These are phyloP conservation scores for Scutellaria barbata DNA, from an alignment of 257 asterid genomes.

Conservation along the genomic window DNA sequence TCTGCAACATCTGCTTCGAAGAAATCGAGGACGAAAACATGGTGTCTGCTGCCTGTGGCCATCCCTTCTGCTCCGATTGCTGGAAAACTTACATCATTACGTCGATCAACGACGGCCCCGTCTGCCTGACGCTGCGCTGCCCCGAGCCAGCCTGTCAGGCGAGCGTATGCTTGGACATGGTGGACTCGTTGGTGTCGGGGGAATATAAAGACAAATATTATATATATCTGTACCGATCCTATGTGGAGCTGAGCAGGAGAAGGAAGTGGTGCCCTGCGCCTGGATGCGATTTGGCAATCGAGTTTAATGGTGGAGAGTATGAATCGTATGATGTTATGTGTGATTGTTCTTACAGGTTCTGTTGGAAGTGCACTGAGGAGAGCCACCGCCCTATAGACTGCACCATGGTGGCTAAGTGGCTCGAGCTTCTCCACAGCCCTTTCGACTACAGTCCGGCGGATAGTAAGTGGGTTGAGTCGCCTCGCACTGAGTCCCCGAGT, in stretches of 20 bases:
- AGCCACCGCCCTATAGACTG: slow-evolving; percentile 52
- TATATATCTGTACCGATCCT: slow-evolving; percentile 32
- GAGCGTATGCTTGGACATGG: slow-evolving; percentile 28
- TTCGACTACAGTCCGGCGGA: too few relatives aligned
- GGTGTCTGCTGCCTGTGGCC: slow-evolving; percentile 35
- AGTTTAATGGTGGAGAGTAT: background rate
- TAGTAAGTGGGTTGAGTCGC: background rate
- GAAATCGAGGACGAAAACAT: background rate
- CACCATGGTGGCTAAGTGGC: slow-evolving; percentile 45
- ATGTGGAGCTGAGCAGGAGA: background rate
- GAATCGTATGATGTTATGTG: slow-evolving; percentile 40
- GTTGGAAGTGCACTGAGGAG: slow-evolving; percentile 51
- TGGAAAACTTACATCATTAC: slow-evolving; percentile 34
- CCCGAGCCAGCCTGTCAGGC: slow-evolving; percentile 40
- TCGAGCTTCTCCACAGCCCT: too few relatives aligned
- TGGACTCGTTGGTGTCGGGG: slow-evolving; percentile 14
- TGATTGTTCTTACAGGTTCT: slow-evolving; percentile 40
- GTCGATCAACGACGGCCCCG: slow-evolving; percentile 44
- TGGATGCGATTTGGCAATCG: slow-evolving; percentile 44
- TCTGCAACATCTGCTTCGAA: slow-evolving; percentile 40
- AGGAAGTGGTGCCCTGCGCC: slow-evolving; percentile 53
- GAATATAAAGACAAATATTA: slow-evolving; percentile 24
- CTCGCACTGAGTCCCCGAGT: background rate
- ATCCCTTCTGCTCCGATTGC: slow-evolving; percentile 43
- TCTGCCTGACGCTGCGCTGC: slow-evolving; percentile 46